These are phyloP conservation scores for Xylaria polymorpha DNA, from an alignment of 2,329 filamentous ascomycete genomes.

Conservation along the genomic window DNA sequence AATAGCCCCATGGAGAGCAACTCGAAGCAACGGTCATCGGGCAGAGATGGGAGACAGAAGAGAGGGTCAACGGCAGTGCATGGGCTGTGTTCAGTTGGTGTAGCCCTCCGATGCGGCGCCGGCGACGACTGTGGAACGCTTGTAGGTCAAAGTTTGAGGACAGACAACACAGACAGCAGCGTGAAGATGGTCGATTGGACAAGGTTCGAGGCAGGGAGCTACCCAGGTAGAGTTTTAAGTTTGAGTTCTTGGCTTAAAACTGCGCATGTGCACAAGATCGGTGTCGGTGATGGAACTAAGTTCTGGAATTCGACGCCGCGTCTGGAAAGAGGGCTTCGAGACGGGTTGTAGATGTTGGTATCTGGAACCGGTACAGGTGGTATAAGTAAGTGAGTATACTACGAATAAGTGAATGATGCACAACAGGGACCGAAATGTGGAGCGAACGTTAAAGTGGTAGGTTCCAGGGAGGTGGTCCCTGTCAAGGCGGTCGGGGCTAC, in stretches of 20 bases:
- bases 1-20: conserved; percentile 73
- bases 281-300: neutral
- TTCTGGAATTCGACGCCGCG: neutral
- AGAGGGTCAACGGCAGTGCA: conserved; percentile 41
- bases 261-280: neutral
- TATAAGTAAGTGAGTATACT: neutral
- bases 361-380: neutral
- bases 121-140: neutral
- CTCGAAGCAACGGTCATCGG: conserved; percentile 60
- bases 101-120: neutral
- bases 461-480: conserved; percentile 3
- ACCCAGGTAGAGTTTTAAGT: neutral
- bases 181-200: conserved; percentile 7
- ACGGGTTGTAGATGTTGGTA: neutral
- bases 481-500: neutral
- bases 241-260: neutral
- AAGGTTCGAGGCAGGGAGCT: neutral
- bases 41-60: conserved; percentile 46
- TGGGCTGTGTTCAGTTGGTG: conserved; percentile 35
- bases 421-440: conserved; percentile 19
- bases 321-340: neutral
- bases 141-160: conserved; percentile 4
- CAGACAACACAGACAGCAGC: neutral
- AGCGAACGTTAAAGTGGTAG: neutral
- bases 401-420: conserved; percentile 3